Evolutionary conservation across 2,329 filamentous ascomycete genomes (phyloP).

Genomic region (Talaromyces sp.): DNA sequence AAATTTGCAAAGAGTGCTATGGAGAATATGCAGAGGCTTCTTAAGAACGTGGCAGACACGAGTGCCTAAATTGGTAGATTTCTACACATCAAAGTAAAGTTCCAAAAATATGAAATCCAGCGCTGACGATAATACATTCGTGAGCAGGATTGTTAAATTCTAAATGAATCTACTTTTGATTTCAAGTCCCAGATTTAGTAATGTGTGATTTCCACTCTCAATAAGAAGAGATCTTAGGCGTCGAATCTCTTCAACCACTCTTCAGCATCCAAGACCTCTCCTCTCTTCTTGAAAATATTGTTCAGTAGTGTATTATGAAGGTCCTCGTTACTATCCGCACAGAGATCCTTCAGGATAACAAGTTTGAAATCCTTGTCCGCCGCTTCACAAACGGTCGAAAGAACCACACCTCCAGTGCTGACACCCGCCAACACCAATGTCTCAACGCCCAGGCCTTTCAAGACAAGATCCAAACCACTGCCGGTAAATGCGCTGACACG

Average conservation of each 20-base stretch:
- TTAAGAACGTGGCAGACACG: constrained; percentile 30
- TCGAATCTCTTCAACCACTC: constrained; percentile 6
- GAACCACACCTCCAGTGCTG: constrained; percentile 4
- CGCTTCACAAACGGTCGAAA: constrained; percentile 10
- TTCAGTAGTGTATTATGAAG: neutral
- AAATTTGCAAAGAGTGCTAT: constrained; percentile 53
- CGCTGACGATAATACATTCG: neutral
- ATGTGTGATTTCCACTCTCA: neutral
- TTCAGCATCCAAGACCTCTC: constrained; percentile 2
- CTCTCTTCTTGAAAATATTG: constrained; percentile 3
- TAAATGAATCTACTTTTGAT: neutral
- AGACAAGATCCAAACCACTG: constrained; percentile 6
- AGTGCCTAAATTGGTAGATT: neutral
- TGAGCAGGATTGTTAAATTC: neutral
- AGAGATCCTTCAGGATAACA: constrained; percentile 1
- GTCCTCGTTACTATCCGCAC: constrained; percentile 1
- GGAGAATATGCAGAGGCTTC: constrained; percentile 46
- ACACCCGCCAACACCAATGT: constrained; percentile 9
- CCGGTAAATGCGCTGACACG: constrained; percentile 7
- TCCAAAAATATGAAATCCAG: neutral
- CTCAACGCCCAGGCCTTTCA: constrained; percentile 1
- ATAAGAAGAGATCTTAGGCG: neutral
- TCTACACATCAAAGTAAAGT: neutral
- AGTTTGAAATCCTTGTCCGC: constrained; percentile 6
- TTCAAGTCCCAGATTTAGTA: neutral